Conservation (phyloP, 2,329 filamentous ascomycete genomes). For the Phaeophleospora eucalypticola region DNA sequence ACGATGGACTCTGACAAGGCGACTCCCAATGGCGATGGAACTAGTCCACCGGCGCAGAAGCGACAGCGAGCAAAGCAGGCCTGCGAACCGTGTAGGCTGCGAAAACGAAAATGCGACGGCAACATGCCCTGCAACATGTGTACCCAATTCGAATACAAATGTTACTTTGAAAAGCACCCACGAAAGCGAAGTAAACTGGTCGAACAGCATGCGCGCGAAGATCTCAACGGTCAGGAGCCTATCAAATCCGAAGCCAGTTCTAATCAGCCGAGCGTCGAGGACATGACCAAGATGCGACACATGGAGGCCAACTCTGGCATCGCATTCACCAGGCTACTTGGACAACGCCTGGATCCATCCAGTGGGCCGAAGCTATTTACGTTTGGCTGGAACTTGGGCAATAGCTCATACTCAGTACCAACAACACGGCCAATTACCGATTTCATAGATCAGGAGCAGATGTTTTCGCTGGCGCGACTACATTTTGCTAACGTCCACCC, state of each 20-base stretch:
- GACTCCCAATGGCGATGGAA: background rate
- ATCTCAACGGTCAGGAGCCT: slow-evolving; percentile 12
- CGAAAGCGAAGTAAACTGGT: slow-evolving; percentile 34
- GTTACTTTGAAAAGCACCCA: slow-evolving; percentile 43
- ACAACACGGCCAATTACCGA: slow-evolving; percentile 37
- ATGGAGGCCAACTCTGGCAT: slow-evolving; percentile 57
- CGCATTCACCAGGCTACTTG: slow-evolving; percentile 52
- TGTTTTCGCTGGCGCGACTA: slow-evolving; percentile 43
- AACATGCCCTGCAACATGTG: slow-evolving; percentile 52
- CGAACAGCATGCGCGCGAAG: slow-evolving; percentile 25
- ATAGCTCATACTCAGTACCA: slow-evolving; percentile 22
- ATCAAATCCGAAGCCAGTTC: slow-evolving; percentile 17
- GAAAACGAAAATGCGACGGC: slow-evolving; percentile 56
- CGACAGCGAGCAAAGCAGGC: slow-evolving; percentile 34
- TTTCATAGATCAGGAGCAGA: slow-evolving; percentile 46
- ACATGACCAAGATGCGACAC: slow-evolving; percentile 36
- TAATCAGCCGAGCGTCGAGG: slow-evolving; percentile 23
- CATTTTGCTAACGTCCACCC: slow-evolving; percentile 54
- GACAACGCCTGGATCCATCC: slow-evolving; percentile 50
- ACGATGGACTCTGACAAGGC: background rate
- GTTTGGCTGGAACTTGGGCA: slow-evolving; percentile 54
- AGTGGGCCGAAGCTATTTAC: slow-evolving; percentile 52
- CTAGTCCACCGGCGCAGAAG: slow-evolving; percentile 21
- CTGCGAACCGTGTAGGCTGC: slow-evolving; percentile 49
- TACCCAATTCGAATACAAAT: slow-evolving; percentile 52